Evolutionary conservation across 306 rosid genomes (phyloP).

Genomic region (Dicorynia guianensis): DNA sequence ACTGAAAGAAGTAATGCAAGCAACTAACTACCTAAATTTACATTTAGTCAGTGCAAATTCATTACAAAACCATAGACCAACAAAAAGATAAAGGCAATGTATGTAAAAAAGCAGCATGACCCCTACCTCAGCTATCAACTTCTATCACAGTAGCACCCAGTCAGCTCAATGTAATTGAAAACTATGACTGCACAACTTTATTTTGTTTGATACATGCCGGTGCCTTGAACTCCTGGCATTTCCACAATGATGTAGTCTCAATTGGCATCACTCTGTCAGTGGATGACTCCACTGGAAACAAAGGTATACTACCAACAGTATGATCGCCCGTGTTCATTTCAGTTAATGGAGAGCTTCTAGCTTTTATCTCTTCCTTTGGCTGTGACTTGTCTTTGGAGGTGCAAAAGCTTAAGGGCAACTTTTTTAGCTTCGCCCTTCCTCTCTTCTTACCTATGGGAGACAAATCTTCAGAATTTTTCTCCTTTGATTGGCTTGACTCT

Average conservation of each 20-base stretch:
- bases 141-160: slow-evolving; percentile 47
- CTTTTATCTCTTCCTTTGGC: slow-evolving; percentile 60
- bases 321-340: slow-evolving; percentile 57
- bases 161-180: slow-evolving; percentile 44
- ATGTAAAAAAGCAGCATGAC: slow-evolving; percentile 54
- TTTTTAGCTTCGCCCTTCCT: slow-evolving; percentile 90
- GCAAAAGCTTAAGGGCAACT: slow-evolving; percentile 77
- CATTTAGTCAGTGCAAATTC: slow-evolving; percentile 68
- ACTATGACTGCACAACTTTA: slow-evolving; percentile 78
- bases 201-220: slow-evolving; percentile 68
- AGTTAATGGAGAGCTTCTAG: slow-evolving; percentile 50
- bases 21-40: slow-evolving; percentile 73
- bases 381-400: slow-evolving; percentile 65
- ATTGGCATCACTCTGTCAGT: slow-evolving; percentile 62
- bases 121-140: slow-evolving; percentile 74
- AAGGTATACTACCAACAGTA: slow-evolving; percentile 48
- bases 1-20: slow-evolving; percentile 55
- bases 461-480: slow-evolving; percentile 56
- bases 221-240: slow-evolving; percentile 76
- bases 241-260: slow-evolving; percentile 70
- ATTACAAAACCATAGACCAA: slow-evolving; percentile 63
- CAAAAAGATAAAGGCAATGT: slow-evolving; percentile 42
- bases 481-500: slow-evolving; percentile 71
- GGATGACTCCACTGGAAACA: slow-evolving; percentile 63
- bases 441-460: slow-evolving; percentile 66